Evolutionary conservation across 2,329 filamentous ascomycete genomes (phyloP).

Genomic region (Botrytis deweyae): DNA sequence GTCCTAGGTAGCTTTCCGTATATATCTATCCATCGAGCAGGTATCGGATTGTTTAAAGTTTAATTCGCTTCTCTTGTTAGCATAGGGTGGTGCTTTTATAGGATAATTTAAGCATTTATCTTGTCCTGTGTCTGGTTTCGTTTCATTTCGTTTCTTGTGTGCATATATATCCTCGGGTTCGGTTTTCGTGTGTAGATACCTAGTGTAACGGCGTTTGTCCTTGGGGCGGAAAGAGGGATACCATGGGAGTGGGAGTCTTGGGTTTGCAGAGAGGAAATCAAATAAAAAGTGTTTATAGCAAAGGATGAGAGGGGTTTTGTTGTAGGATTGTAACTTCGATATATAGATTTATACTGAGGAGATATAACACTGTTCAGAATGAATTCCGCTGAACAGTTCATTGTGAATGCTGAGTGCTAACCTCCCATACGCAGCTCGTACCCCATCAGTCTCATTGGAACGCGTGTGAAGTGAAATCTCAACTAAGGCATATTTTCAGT

Average conservation of each 20-base stretch:
- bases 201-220: neutral
- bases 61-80: neutral
- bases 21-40: neutral
- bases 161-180: neutral
- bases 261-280: no score
- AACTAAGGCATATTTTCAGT: neutral
- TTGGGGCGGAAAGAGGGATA: neutral
- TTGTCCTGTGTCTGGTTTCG: neutral
- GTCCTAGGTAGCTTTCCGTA: no score
- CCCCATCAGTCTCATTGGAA: neutral
- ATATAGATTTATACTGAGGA: neutral
- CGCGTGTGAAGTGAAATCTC: neutral
- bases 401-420: neutral
- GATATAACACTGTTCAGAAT: neutral
- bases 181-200: neutral
- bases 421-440: neutral
- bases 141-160: neutral
- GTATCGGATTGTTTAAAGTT: neutral
- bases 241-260: neutral
- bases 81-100: neutral
- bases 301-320: neutral
- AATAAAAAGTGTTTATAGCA: neutral
- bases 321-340: neutral
- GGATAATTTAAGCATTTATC: neutral
- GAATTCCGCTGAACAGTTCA: fast-evolving